These are phyloP conservation scores for Biscogniauxia mediterranea DNA, from an alignment of 2,329 filamentous ascomycete genomes.

Conservation along the genomic window DNA sequence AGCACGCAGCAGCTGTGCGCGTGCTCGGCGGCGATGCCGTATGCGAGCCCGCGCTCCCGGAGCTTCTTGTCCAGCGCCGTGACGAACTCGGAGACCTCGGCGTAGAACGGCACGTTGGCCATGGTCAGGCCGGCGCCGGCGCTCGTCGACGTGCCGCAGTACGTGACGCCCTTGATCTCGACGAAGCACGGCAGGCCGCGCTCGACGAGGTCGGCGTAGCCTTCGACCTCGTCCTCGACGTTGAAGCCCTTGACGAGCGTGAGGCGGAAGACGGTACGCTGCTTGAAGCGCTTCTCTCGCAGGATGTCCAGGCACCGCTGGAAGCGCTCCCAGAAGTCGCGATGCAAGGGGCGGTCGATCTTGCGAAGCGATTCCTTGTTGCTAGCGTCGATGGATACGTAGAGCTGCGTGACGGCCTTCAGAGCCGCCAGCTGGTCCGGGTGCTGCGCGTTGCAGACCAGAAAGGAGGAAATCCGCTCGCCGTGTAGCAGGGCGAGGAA, in stretches of 20 bases:
- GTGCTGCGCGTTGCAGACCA: conserved; percentile 97
- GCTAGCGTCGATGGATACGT: conserved; percentile 92
- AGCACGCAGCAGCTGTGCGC: conserved; percentile 92
- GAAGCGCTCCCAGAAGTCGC: conserved; percentile 98
- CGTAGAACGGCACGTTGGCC: conserved; percentile 96
- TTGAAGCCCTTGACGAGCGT: conserved; percentile 99
- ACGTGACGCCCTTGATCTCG: conserved; percentile 95
- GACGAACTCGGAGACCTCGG: conserved; percentile 83
- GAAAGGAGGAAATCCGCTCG: conserved; percentile 87
- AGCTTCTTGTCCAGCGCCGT: conserved; percentile 70
- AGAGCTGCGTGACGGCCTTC: conserved; percentile 87
- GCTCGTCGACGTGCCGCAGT: conserved; percentile 86
- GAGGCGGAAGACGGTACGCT: conserved; percentile 90
- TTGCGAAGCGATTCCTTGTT: conserved; percentile 83
- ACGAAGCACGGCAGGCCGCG: conserved; percentile 86
- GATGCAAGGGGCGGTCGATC: conserved; percentile 88
- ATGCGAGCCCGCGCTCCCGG: conserved; percentile 66
- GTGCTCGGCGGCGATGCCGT: conserved; percentile 93
- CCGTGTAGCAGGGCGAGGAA: conserved; percentile 79
- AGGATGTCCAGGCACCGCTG: conserved; percentile 87
- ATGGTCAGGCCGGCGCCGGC: conserved; percentile 87
- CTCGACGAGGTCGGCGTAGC: conserved; percentile 87
- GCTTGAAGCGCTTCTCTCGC: conserved; percentile 75
- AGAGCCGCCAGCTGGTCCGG: conserved; percentile 83
- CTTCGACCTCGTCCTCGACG: conserved; percentile 85